A percentile compares a stretch with the other conserved stretches of the same genome.
Conservation (phyloP, 2,329 filamentous ascomycete genomes). For the Leptodontidium sp. region DNA sequence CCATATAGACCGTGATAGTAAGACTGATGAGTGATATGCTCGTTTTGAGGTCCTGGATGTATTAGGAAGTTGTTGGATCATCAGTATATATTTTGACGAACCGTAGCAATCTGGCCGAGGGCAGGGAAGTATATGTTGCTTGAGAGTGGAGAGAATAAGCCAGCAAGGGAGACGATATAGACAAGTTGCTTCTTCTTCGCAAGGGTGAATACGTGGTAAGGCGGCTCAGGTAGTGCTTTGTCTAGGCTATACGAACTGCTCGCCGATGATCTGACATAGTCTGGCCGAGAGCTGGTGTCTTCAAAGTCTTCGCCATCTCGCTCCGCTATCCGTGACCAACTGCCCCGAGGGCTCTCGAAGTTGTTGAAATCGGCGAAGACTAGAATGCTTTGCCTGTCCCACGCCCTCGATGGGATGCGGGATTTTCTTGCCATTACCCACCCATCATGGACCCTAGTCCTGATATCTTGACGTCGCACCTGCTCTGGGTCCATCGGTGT, state of each 20-base stretch:
- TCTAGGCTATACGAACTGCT: slow-evolving; percentile 25
- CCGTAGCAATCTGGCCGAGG: slow-evolving; percentile 50
- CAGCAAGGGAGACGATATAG: slow-evolving; percentile 57
- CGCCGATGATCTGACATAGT: not conserved
- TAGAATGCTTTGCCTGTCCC: slow-evolving; percentile 33
- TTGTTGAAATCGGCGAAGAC: slow-evolving; percentile 18
- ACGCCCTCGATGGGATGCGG: not conserved
- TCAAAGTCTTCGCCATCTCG: slow-evolving; percentile 16
- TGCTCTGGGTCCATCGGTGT: not conserved
- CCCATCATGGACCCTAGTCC: not conserved
- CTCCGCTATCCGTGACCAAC: slow-evolving; percentile 17
- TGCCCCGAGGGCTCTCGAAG: slow-evolving; percentile 31
- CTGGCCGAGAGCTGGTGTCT: not conserved
- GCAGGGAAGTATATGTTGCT: slow-evolving; percentile 61
- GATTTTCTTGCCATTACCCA: not conserved
- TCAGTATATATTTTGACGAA: slow-evolving; percentile 26
- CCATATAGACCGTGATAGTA: slow-evolving; percentile 57
- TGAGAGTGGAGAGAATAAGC: slow-evolving; percentile 60
- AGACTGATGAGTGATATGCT: slow-evolving; percentile 48
- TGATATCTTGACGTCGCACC: not conserved
- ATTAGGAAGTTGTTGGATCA: not conserved
- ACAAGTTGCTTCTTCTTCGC: slow-evolving; percentile 56
- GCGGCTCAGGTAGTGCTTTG: slow-evolving; percentile 35
- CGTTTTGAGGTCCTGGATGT: slow-evolving; percentile 20
- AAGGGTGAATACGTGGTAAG: slow-evolving; percentile 50